Conservation (phyloP, 2,329 filamentous ascomycete species). For the Sclerotinia nivalis region DNA sequence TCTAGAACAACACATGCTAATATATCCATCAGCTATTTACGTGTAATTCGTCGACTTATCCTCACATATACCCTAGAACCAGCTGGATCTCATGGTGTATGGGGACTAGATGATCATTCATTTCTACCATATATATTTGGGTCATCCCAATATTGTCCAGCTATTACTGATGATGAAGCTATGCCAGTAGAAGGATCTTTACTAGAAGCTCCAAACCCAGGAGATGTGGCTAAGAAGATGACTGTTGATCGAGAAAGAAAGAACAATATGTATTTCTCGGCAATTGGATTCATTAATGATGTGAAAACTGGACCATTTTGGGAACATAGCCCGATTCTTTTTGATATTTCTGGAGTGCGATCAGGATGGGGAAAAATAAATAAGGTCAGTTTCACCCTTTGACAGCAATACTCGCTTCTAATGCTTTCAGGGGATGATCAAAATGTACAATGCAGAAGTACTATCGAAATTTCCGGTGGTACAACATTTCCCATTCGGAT, state of each 20-base stretch:
- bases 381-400: conserved; percentile 53
- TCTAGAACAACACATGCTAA: conserved; percentile 18
- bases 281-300: conserved; percentile 94
- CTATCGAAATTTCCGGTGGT: conserved; percentile 96
- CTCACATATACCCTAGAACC: conserved; percentile 91
- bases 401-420: not conserved
- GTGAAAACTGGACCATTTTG: conserved; percentile 97
- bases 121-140: conserved; percentile 95
- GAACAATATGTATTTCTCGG: conserved; percentile 87
- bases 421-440: conserved; percentile 79
- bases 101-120: conserved; percentile 97
- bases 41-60: conserved; percentile 79
- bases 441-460: conserved; percentile 98
- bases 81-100: conserved; percentile 93
- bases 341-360: conserved; percentile 87
- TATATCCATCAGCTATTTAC: conserved; percentile 62
- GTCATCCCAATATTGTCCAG: conserved; percentile 81
- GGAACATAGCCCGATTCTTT: conserved; percentile 93
- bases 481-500: conserved; percentile 89
- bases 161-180: conserved; percentile 62
- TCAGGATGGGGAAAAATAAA: conserved; percentile 99
- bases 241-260: conserved; percentile 65
- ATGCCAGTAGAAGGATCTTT: conserved; percentile 81
- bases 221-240: conserved; percentile 64
- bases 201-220: conserved; percentile 68